Evolutionary conservation across 2,329 filamentous ascomycete genomes (phyloP).

Genomic region (Arthroderma sp.): DNA sequence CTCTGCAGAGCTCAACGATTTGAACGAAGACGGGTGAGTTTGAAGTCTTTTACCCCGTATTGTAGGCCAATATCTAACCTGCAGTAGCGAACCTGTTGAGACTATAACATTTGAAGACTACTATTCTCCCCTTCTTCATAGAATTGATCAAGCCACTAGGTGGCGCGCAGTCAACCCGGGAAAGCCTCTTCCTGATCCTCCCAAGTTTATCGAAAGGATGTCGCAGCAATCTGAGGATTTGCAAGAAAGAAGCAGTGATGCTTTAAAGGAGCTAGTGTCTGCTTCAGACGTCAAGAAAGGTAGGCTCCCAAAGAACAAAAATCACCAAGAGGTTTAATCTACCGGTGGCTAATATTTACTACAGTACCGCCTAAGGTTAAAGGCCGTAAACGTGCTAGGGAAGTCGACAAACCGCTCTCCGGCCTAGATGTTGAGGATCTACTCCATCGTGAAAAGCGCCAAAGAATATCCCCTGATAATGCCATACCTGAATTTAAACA

Average conservation of each 20-base stretch:
- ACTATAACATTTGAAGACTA: slow-evolving; percentile 68
- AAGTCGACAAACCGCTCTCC: slow-evolving; percentile 69
- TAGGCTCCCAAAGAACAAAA: slow-evolving; percentile 18
- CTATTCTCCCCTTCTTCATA: slow-evolving; percentile 76
- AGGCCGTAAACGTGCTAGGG: slow-evolving; percentile 53
- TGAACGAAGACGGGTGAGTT: slow-evolving; percentile 60
- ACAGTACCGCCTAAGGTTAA: slow-evolving; percentile 67
- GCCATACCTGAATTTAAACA: slow-evolving; percentile 86
- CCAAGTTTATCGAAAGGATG: slow-evolving; percentile 56
- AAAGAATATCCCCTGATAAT: slow-evolving; percentile 53
- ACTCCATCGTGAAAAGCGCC: slow-evolving; percentile 45
- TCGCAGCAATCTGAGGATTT: slow-evolving; percentile 59
- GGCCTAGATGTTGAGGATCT: slow-evolving; percentile 77
- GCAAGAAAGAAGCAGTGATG: slow-evolving; percentile 42
- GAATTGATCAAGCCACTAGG: slow-evolving; percentile 73
- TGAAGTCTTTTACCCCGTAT: not conserved
- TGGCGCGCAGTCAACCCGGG: slow-evolving; percentile 65
- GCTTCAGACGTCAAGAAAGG: slow-evolving; percentile 74
- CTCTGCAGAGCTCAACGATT: slow-evolving; percentile 69
- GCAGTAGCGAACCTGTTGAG: slow-evolving; percentile 42
- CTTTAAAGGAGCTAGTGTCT: slow-evolving; percentile 51
- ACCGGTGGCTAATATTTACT: not conserved
- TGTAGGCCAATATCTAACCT: slow-evolving; percentile 9
- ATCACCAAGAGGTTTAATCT: too few relatives aligned
- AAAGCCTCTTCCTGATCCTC: slow-evolving; percentile 47